Conservation (phyloP, 306 rosid species). For the Acacia melanoxylon region DNA sequence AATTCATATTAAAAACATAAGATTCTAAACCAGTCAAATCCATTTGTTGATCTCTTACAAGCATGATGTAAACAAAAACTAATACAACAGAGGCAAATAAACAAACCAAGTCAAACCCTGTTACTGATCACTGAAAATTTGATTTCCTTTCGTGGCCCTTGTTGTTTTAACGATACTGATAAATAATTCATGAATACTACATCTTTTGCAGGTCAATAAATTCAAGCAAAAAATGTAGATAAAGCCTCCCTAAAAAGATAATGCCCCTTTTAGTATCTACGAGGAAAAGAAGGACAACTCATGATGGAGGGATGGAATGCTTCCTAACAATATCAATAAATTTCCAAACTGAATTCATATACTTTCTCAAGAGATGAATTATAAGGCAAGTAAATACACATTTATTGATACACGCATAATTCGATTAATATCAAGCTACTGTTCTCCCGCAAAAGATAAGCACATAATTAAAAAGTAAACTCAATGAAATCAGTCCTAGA, state of each 20-base stretch:
- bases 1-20: not conserved
- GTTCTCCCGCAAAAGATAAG: not conserved
- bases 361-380: not conserved
- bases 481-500: not conserved
- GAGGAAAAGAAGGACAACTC: not conserved
- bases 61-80: not conserved
- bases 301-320: not conserved
- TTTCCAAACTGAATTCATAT: not conserved
- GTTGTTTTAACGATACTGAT: not conserved
- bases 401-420: not conserved
- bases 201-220: conserved; percentile 5
- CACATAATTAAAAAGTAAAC: not conserved
- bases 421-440: not conserved
- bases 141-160: not conserved
- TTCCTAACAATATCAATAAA: conserved; percentile 1
- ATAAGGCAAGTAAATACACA: not conserved
- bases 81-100: not conserved
- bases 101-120: conserved; percentile 7
- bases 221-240: not conserved
- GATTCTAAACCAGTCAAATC: not conserved
- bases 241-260: not conserved
- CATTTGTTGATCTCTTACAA: not conserved
- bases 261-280: not conserved
- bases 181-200: not conserved
- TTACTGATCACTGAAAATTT: not conserved